These are phyloP conservation scores for Malbranchea zuffiana DNA, from an alignment of 2,329 filamentous ascomycete species.

Conservation along the genomic window DNA sequence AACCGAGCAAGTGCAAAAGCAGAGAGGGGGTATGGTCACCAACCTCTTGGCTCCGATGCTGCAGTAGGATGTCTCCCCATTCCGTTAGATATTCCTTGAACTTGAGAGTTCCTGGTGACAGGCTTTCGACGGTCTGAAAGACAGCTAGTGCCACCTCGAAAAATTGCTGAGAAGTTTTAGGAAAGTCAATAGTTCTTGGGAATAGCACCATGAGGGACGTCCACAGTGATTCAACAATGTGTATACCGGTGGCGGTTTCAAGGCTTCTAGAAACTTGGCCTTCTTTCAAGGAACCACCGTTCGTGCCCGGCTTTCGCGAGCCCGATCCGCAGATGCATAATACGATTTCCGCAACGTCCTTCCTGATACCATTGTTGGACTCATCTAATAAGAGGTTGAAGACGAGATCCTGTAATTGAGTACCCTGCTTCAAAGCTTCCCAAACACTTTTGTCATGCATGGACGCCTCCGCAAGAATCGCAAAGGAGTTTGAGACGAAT, in stretches of 20 bases:
- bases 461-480: slow-evolving; percentile 40
- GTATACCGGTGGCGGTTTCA: slow-evolving; percentile 25
- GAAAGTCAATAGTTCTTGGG: slow-evolving; percentile 28
- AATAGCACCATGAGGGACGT: slow-evolving; percentile 32
- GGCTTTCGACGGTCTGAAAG: slow-evolving; percentile 33
- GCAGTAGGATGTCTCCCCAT: slow-evolving; percentile 35
- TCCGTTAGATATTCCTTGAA: slow-evolving; percentile 32
- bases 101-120: slow-evolving; percentile 28
- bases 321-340: slow-evolving; percentile 28
- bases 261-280: slow-evolving; percentile 10
- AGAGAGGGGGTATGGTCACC: slow-evolving; percentile 3
- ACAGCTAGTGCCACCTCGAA: slow-evolving; percentile 36
- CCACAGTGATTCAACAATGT: slow-evolving; percentile 38
- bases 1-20: background rate
- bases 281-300: slow-evolving; percentile 14
- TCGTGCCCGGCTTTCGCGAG: slow-evolving; percentile 21
- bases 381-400: slow-evolving; percentile 37
- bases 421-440: slow-evolving; percentile 31
- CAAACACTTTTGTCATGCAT: slow-evolving; percentile 39
- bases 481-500: slow-evolving; percentile 37
- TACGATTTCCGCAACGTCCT: slow-evolving; percentile 31
- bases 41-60: slow-evolving; percentile 36
- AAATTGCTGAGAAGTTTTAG: slow-evolving; percentile 35
- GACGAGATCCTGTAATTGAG: slow-evolving; percentile 30
- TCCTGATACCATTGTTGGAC: slow-evolving; percentile 28